A percentile compares a stretch with the other conserved stretches of the same genome.
These are phyloP conservation scores for Hyphochytrium catenoides DNA, from an alignment of 352 stramenopile species.

Conservation along the genomic window DNA sequence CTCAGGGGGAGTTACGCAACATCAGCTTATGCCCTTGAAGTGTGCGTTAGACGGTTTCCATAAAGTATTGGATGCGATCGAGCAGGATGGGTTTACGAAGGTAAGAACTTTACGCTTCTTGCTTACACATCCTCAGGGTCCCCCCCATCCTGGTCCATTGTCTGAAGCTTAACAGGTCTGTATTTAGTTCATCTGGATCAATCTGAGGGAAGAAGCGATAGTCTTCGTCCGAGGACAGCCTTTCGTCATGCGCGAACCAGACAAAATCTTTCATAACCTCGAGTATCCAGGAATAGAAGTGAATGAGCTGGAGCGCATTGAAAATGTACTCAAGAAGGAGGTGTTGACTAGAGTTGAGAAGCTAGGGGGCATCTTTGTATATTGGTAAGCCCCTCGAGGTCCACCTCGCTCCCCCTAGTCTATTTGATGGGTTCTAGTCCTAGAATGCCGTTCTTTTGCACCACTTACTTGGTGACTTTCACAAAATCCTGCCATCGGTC, in stretches of 20 bases:
- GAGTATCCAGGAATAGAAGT: conserved; percentile 66
- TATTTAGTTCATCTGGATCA: conserved; percentile 48
- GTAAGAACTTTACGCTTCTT: conserved; percentile 4
- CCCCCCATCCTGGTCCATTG: not conserved
- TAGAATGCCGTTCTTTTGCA: conserved; percentile 1
- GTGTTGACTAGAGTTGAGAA: conserved; percentile 39
- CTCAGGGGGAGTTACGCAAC: conserved; percentile 7
- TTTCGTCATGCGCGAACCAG: conserved; percentile 49
- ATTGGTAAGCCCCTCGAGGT: too few relatives aligned
- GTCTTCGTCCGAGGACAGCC: conserved; percentile 60
- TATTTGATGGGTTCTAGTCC: too few relatives aligned
- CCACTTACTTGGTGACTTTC: conserved; percentile 11
- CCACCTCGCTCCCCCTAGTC: too few relatives aligned
- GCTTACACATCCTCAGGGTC: conserved; percentile 2
- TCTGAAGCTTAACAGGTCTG: too few relatives aligned
- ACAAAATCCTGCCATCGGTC: not conserved
- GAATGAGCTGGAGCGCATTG: conserved; percentile 56
- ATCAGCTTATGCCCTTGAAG: conserved; percentile 8
- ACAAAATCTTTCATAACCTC: conserved; percentile 57
- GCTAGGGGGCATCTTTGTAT: conserved; percentile 49
- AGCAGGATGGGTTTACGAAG: conserved; percentile 13
- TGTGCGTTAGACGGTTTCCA: conserved; percentile 37
- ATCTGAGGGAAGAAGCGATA: conserved; percentile 66
- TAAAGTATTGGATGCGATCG: conserved; percentile 30
- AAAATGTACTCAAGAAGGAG: conserved; percentile 53